Evolutionary conservation across 2,329 filamentous ascomycete genomes (phyloP), one percentile per base, ranked within the genome.

Genomic region (Scolecobasidium constrictum): DNA sequence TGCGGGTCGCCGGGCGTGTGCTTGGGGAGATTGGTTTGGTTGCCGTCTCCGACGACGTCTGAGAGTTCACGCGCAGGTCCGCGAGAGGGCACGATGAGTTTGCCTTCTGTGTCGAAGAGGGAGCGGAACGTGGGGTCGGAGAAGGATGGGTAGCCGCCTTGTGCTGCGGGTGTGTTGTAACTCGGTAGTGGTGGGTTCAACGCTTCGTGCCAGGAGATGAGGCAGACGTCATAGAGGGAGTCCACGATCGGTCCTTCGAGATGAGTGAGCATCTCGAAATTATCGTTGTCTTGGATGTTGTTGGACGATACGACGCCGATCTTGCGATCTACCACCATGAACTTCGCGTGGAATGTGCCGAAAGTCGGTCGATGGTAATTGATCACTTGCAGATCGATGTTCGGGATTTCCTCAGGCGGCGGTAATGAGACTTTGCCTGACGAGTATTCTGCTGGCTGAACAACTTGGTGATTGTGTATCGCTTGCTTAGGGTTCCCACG

Each of bases 221-320:
- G 57, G 1, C 81, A 80, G 48, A 79, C 78, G 48, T 90, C 84
- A 54, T 86, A 87, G 18, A 88, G 60, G 1, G 77, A 76, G 51
- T 87, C 81, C 0, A 88, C 83, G 45, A 88, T 83, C 0, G 81
- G 75, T 0, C 84, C 84, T 60, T 88, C 82, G 0, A 86, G 56
- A 43, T 85, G 82, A 3, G 75, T 69, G 73, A 86, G 78, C 83
- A 90, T 87, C 58, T 90, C 84, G 43, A 87, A 47, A 49, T 90
- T 90, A 51, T 84, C 80, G 42, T 86, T 88, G 49, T 86, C 78
- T 37, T 73, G 70, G 39, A 88, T 82, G 52, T 88, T 90, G 57
- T 86, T 86, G 62, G 82, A 87, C 60, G 83, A 80, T 2, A 88
- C 56, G 1, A 84, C 64, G 0, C 74, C 83, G n/a, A 81, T 67